phyloP scores from a whole-genome alignment of 2,329 filamentous ascomycete genomes.

The Aureobasidium sp. region DNA sequence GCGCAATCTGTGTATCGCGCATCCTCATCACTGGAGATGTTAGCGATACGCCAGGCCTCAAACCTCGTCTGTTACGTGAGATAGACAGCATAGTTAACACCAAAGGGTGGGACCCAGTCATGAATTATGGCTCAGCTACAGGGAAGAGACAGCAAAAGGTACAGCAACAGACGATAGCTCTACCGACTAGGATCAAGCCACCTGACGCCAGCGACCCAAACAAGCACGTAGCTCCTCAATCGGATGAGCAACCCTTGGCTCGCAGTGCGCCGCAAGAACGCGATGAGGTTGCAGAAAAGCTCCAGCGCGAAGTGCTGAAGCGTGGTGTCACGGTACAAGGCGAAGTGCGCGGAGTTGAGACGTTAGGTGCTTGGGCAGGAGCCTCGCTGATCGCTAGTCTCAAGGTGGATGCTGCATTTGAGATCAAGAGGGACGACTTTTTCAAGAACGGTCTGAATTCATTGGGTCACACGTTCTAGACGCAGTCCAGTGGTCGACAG shows the following conservation, averaged over 20 bases:
- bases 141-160: neutral
- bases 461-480: neutral
- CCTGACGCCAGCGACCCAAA: neutral
- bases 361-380: constrained; percentile 65
- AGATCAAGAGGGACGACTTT: constrained; percentile 65
- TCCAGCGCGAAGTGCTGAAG: constrained; percentile 41
- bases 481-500: neutral
- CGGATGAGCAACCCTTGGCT: neutral
- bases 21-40: constrained; percentile 81
- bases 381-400: constrained; percentile 62
- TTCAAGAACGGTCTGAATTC: constrained; percentile 48
- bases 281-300: constrained; percentile 51
- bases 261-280: constrained; percentile 33
- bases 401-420: constrained; percentile 58
- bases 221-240: no score
- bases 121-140: constrained; percentile 51
- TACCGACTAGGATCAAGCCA: neutral
- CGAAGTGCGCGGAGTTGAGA: constrained; percentile 56
- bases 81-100: constrained; percentile 56
- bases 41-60: constrained; percentile 69
- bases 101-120: constrained; percentile 69
- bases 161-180: neutral
- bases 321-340: constrained; percentile 43
- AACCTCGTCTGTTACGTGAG: constrained; percentile 67
- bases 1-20: constrained; percentile 78